These are phyloP conservation scores for Leccinum longicurvipes DNA, from an alignment of 768 basidiomycete genomes.

Conservation along the genomic window DNA sequence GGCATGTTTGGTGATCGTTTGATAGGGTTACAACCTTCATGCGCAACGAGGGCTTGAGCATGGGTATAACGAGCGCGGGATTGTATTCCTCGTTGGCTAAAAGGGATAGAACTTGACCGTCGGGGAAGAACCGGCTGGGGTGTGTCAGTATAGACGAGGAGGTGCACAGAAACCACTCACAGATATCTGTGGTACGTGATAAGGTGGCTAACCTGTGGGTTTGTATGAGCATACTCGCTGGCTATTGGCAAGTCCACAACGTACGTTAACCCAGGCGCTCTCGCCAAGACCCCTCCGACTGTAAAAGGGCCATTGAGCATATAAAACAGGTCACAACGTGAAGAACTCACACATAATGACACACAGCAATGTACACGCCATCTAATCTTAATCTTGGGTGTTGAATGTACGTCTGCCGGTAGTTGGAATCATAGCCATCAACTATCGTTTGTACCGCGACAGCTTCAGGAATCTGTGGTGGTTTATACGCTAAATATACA, in stretches of 20 bases:
- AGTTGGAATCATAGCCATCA: slow-evolving; percentile 56
- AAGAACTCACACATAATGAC: slow-evolving; percentile 72
- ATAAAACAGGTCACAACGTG: slow-evolving; percentile 1
- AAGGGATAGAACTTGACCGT: slow-evolving; percentile 82
- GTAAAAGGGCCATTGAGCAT: slow-evolving; percentile 1
- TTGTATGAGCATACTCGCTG: slow-evolving; percentile 4
- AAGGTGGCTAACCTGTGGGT: slow-evolving; percentile 67
- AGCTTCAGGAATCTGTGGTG: slow-evolving; percentile 67
- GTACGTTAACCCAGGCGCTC: slow-evolving; percentile 82
- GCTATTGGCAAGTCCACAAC: slow-evolving; percentile 27
- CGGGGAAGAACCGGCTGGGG: slow-evolving; percentile 77
- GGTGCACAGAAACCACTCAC: slow-evolving; percentile 38
- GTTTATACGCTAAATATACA: slow-evolving; percentile 63
- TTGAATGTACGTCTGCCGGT: slow-evolving; percentile 75
- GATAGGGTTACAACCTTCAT: slow-evolving; percentile 54
- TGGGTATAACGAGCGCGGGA: slow-evolving; percentile 70
- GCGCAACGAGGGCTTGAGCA: slow-evolving; percentile 70
- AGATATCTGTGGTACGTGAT: slow-evolving; percentile 93
- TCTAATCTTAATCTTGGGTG: slow-evolving; percentile 83
- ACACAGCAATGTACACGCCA: slow-evolving; percentile 89
- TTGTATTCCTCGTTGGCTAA: slow-evolving; percentile 75
- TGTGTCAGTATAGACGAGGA: slow-evolving; percentile 1
- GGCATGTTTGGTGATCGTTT: not conserved
- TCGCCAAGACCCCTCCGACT: slow-evolving; percentile 68
- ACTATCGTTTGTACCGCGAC: slow-evolving; percentile 49